Evolutionary conservation across 2,329 filamentous ascomycete genomes (phyloP), one percentile per base, ranked within the genome.

Genomic region (Cladosporium sp.): DNA sequence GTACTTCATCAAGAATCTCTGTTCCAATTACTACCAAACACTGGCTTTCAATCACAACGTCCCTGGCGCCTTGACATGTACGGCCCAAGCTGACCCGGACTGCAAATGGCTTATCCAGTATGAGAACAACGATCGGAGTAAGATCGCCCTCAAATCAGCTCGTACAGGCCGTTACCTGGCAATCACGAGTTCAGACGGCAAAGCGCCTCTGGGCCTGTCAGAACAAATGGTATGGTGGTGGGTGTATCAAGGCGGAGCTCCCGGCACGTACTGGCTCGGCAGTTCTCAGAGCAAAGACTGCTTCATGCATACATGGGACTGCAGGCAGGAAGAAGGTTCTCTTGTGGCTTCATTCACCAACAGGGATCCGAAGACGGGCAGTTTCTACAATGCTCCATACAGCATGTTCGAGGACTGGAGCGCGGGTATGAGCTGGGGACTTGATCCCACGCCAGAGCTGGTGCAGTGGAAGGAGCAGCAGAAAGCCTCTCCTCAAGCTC

Each of bases 41-140:
- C 51, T 63, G 14, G 57, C 59, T 9, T 49, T 61, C n/a, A 51
- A 59, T 9, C 47, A 25, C 9, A 51, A 43, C 20, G 45, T 47
- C 5, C 52, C 52, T 12, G 40, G 54, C 7, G 40, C 52, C 11
- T 43, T 50, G n/a, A 43, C 52, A 15, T 52, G 45, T n/a, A 40
- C 55, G 4, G 40, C 59, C 15, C 49, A 45, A 5, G 51, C 60
- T 19, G 52, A 45, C 17, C 52, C 40, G n/a, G 51, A 62, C 45
- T 47, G 55, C 47, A 55, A 61, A 45, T 62, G 61, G 61, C 36
- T 59, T n/a, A 43, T 61, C 28, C 55, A 60, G 40, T 60, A 59
- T 45, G 59, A 51, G 20, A 47, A 49, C 39, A 51, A 56, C n/a
- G 61, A 60, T 28, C 59, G 61, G 15, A 45, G 42, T 12, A 51